Base-by-base conservation (phyloP, 371 early-diverging fungal genomes). In the Coemansia sp. region DNA sequence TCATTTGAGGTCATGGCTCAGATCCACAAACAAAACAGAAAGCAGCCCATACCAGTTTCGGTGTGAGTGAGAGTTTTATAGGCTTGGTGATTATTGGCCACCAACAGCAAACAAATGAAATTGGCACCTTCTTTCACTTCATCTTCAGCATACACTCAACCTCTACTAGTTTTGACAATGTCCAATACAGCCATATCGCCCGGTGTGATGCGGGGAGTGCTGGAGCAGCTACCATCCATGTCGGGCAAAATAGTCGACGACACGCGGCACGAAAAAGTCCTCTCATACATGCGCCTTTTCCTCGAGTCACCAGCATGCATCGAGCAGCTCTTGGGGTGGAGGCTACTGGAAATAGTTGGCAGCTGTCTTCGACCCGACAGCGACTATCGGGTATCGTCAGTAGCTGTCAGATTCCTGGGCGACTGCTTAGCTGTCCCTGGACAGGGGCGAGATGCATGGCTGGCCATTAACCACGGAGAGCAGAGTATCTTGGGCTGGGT, bases 211-310 rank as follows among this genome's bases (percentile, higher is more conserved):
- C 66, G 57, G 24, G 77, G 69, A 32, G 81, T 84, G 49, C 69
- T 84, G 37, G 58, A 55, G 32, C 78, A 76, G 47, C 60, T 84
- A 47, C 83, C 84, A 6, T 68, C 34, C 16, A 84, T 84, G 84
- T 83, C 84, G 8, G 77, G 66, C 32, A 70, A 75, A 18, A 84
- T 84, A 40, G 83, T 84, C 33, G 84, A 84, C 55, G 84, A 84
- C 50, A 81, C 84, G 9, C 77, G 84, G 11, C 83, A 84, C 69
- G 84, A 84, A 62, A 83, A 84, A 58, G 82, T 84, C 43, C 78
- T 84, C 31, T 81, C 84, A 2, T 84, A 84, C 57, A 68, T 84
- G 66, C 55, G 56, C 6, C 55, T 69, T 10, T 65, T 55, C 10
- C 69, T 69, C 31, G 46, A 9, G 3, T 43, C 56, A 4, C 43